Conservation (phyloP, 257 asterid species). For the Paraleonurus japonicus region DNA sequence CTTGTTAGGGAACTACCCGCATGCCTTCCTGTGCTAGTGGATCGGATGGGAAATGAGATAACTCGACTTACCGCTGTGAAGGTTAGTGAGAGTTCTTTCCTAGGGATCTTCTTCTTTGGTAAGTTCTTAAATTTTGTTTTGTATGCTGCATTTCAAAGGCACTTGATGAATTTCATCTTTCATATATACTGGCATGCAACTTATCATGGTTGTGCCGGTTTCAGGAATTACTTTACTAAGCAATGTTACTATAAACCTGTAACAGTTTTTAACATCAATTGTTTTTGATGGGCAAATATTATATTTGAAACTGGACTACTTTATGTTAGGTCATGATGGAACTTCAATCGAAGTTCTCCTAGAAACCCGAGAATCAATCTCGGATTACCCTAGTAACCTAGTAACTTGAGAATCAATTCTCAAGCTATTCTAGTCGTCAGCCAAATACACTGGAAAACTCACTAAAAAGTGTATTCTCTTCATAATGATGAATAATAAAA, state of each 20-base stretch:
- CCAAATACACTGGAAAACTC: too few relatives aligned
- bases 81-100: conserved; percentile 46
- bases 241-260: not conserved
- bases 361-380: too few relatives aligned
- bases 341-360: too few relatives aligned
- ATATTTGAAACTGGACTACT: not conserved
- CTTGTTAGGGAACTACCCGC: conserved; percentile 68
- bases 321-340: too few relatives aligned
- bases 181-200: conserved; percentile 4
- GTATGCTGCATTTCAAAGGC: not conserved
- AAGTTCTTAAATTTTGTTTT: conserved; percentile 21
- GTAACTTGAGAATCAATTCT: too few relatives aligned
- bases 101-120: conserved; percentile 6
- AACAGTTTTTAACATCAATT: not conserved
- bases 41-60: conserved; percentile 98
- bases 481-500: too few relatives aligned
- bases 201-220: conserved; percentile 6
- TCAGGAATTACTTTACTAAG: not conserved
- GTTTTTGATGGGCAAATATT: conserved; percentile 3
- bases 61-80: conserved; percentile 98
- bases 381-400: too few relatives aligned
- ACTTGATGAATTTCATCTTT: not conserved
- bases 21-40: conserved; percentile 98
- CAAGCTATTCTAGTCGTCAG: too few relatives aligned
- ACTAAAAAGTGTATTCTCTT: too few relatives aligned